Conservation (phyloP, 73 alveolate species). For the Paramecium sonneborni region DNA sequence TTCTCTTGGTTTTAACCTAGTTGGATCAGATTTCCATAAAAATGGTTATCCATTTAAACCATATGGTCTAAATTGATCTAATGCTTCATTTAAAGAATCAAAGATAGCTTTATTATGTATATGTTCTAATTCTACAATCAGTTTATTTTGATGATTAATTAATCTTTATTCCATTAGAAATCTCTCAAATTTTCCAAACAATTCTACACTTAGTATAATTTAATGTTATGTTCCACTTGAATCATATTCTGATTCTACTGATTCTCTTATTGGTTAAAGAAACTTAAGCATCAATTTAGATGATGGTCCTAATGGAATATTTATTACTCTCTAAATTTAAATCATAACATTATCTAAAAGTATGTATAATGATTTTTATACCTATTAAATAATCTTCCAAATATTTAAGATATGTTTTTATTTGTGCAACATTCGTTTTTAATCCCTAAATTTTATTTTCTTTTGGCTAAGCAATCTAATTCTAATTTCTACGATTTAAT, state of each 20-base stretch:
- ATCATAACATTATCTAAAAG: background rate
- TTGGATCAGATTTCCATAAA: conserved; percentile 55
- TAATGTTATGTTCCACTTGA: background rate
- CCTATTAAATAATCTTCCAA: conserved; percentile 5
- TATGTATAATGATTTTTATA: background rate
- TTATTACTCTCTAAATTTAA: background rate
- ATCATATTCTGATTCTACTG: background rate
- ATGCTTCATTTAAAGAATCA: conserved; percentile 67
- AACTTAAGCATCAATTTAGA: conserved; percentile 1
- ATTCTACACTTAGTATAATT: background rate
- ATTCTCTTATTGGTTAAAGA: background rate
- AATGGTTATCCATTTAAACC: conserved; percentile 63
- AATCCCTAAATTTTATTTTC: background rate
- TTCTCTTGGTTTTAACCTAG: conserved; percentile 4
- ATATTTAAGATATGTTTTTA: background rate
- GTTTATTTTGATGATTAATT: background rate
- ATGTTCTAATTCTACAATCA: conserved; percentile 44
- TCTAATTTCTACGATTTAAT: background rate
- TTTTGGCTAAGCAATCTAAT: background rate
- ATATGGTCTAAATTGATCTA: conserved; percentile 55
- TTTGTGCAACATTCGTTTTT: conserved; percentile 1
- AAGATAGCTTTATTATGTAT: conserved; percentile 63
- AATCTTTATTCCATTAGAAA: background rate
- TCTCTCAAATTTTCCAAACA: conserved; percentile 5
- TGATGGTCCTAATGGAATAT: conserved; percentile 1